phyloP scores from a whole-genome alignment of 2,329 filamentous ascomycete genomes.

The Aureobasidium pullulans region DNA sequence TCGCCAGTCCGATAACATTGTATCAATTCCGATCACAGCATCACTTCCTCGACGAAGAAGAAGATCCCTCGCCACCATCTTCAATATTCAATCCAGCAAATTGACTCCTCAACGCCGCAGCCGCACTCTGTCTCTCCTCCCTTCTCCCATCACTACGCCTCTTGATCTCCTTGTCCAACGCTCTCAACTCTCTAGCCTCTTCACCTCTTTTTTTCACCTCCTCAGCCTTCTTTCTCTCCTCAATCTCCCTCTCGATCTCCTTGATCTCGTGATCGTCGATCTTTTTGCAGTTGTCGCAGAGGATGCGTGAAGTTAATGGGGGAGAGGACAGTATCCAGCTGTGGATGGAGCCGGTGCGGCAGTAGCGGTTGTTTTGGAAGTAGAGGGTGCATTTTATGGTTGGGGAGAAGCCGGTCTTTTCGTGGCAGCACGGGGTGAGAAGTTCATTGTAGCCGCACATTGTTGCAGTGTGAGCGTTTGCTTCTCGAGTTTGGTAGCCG shows the following conservation, averaged over 20 bases:
- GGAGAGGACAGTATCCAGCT: background rate
- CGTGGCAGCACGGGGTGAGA: background rate
- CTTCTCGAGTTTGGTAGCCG: no score
- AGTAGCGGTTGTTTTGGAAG: background rate
- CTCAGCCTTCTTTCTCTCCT: background rate
- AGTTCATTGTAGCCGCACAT: constrained; percentile 11
- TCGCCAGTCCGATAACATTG: background rate
- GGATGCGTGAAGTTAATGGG: background rate
- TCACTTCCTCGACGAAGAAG: background rate
- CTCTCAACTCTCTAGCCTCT: background rate
- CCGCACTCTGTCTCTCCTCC: background rate
- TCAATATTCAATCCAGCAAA: background rate
- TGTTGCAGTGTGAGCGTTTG: background rate
- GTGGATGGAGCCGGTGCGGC: background rate
- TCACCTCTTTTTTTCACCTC: background rate
- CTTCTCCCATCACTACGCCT: background rate
- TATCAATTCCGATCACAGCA: background rate
- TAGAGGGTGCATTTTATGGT: background rate
- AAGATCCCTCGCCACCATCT: background rate
- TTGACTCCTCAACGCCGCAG: background rate
- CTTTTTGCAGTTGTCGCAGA: background rate
- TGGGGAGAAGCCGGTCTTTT: background rate
- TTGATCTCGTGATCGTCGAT: background rate
- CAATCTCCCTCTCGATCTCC: background rate
- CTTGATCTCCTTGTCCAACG: background rate